phyloP scores from a whole-genome alignment of 2,329 filamentous ascomycete genomes.

The Trichoderma atroviride region DNA sequence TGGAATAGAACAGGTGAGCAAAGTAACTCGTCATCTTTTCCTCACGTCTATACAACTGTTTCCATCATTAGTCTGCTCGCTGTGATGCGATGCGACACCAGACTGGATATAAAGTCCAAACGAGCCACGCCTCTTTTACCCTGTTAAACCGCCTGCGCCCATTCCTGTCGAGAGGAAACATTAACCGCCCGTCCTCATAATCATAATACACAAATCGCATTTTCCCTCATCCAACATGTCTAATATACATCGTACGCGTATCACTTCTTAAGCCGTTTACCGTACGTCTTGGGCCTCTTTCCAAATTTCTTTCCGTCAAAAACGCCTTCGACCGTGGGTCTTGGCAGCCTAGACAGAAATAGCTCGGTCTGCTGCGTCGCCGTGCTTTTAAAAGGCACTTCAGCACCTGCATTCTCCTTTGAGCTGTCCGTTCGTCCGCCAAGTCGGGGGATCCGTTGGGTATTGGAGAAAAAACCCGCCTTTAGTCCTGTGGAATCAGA shows the following conservation, averaged over 20 bases:
- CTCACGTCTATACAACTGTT: neutral
- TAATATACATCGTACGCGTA: neutral
- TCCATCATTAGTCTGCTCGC: neutral
- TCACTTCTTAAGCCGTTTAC: slow-evolving; percentile 6
- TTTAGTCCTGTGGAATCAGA: neutral
- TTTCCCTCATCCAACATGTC: neutral
- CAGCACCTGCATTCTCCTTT: neutral
- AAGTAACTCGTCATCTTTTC: neutral
- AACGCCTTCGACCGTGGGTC: neutral
- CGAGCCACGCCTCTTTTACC: neutral
- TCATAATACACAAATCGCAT: neutral
- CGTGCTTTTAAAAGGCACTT: neutral
- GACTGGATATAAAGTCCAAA: neutral
- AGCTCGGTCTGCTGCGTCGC: neutral
- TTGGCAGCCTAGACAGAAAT: neutral
- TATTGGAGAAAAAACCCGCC: neutral
- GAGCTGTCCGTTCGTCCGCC: neutral
- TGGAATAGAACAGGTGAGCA: neutral
- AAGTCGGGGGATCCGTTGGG: neutral
- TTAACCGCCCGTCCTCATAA: neutral
- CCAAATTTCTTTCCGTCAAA: neutral
- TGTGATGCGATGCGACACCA: neutral
- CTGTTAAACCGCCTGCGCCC: neutral
- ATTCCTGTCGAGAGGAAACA: neutral
- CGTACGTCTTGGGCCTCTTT: slow-evolving; percentile 10